Conservation (phyloP, 2,329 filamentous ascomycete species). For the Aureobasidium sp. region DNA sequence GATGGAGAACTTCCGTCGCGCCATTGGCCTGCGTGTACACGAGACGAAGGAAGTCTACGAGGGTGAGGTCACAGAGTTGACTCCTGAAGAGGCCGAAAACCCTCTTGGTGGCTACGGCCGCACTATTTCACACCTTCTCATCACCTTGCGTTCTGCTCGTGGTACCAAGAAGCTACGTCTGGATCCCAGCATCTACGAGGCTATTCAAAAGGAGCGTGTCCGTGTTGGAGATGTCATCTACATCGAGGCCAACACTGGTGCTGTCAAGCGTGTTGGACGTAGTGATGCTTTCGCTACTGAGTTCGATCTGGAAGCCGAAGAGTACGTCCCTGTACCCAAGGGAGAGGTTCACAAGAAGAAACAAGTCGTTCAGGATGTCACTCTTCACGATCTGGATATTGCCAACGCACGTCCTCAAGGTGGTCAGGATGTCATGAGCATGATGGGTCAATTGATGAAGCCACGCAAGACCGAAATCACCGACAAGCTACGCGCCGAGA, state of each 20-base stretch:
- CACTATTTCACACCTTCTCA: constrained; percentile 91
- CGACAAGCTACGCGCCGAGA: constrained; percentile 89
- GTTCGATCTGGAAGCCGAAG: constrained; percentile 96
- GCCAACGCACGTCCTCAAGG: constrained; percentile 93
- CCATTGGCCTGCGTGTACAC: constrained; percentile 92
- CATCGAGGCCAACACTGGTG: constrained; percentile 97
- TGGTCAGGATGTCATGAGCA: constrained; percentile 99
- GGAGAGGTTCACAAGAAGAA: constrained; percentile 99
- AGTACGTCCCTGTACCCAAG: constrained; percentile 98
- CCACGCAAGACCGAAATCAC: constrained; percentile 99
- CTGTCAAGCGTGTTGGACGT: constrained; percentile 92
- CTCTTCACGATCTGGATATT: constrained; percentile 90
- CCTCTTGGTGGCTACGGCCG: constrained; percentile 93
- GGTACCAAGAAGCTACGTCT: constrained; percentile 96
- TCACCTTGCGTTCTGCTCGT: constrained; percentile 89
- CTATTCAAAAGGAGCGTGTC: constrained; percentile 96
- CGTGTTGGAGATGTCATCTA: constrained; percentile 96
- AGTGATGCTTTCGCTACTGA: constrained; percentile 97
- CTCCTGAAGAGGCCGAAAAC: constrained; percentile 96
- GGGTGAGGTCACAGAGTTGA: constrained; percentile 95
- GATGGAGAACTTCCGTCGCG: constrained; percentile 98
- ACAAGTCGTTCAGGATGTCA: constrained; percentile 98
- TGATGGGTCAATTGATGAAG: constrained; percentile 99
- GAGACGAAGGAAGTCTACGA: constrained; percentile 99
- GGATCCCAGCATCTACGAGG: constrained; percentile 97